Evolutionary conservation across 495 filamentous ascomycete species (phyloP), one percentile per base, ranked within the genome.

Genomic region (Penicillium roqueforti): DNA sequence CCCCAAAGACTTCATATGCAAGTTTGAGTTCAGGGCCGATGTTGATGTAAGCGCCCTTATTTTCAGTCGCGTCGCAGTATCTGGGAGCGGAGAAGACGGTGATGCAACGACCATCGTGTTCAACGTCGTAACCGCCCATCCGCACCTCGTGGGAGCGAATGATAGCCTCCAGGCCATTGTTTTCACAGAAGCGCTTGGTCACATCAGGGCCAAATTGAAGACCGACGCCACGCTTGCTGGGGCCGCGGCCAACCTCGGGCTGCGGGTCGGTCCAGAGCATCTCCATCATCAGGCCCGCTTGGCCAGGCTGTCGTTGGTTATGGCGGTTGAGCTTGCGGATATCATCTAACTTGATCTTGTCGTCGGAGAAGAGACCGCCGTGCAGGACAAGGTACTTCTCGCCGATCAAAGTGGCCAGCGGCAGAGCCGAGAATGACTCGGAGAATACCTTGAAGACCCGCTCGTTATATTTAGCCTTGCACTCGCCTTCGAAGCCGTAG

Each of bases 191-290:
- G 40, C 87, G 80, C 78, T 95, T 95, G 16, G 93, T 99, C 45
- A 99, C 83, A 69, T 99, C 93, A 0, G 93, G 93, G 3, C 93
- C 93, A 62, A 99, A 99, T 65, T 96, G 90, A 71, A 97, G 79
- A 44, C 93, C 93, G 22, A 99, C 92, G 52, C 93, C 93, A 66
- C 93, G 83, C 80, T 99, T 99, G 76, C 89, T 96, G 19, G 92
- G 95, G 8, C 91, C 89, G 47, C 93, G 83, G 23, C 93, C 93
- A 42, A 88, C 88, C 56, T 83, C 76, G 0, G 84, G 75, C 67
- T 97, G 93, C 11, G 93, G 93, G 65, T 99, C 93, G 1, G 93
- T 97, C 93, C 93, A 99, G 18, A 99, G 83, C 95, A 99, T 99
- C 70, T 99, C 93, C 93, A 99, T 97, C 93, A 99, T 99, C 60